These are phyloP conservation scores for Petunia hybrid DNA, from an alignment of 305 asterid species.

Conservation along the genomic window DNA sequence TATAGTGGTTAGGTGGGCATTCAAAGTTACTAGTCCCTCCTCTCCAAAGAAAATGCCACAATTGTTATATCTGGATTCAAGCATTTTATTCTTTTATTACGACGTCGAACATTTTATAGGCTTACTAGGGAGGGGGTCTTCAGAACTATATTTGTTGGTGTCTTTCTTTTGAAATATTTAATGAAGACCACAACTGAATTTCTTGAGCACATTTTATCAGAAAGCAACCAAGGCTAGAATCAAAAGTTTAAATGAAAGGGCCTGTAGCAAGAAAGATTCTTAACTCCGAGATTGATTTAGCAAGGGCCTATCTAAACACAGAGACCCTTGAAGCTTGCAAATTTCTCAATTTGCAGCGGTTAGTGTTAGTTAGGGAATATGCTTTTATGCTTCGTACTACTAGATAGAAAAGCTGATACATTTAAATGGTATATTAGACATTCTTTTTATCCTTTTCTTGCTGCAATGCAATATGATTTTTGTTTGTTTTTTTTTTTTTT, in stretches of 20 bases:
- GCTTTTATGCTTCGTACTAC: slow-evolving; percentile 12
- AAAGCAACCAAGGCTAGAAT: not conserved
- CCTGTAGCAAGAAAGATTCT: slow-evolving; percentile 7
- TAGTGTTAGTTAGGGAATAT: not conserved
- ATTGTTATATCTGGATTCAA: not conserved
- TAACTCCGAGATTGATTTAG: slow-evolving; percentile 5
- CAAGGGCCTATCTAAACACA: not conserved
- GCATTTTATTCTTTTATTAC: slow-evolving; percentile 15
- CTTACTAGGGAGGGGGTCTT: not conserved
- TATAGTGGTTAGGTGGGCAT: not conserved
- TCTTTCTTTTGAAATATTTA: not conserved
- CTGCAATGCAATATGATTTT: not conserved
- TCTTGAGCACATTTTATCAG: not conserved
- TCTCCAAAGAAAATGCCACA: slow-evolving; percentile 9
- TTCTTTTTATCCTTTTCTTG: not conserved
- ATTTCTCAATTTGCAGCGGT: not conserved
- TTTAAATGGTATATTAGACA: not conserved
- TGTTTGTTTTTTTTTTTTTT: not conserved
- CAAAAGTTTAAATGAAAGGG: not conserved
- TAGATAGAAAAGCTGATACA: not conserved
- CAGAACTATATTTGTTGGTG: not conserved
- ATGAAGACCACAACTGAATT: not conserved
- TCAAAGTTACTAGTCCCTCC: not conserved
- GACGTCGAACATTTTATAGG: not conserved
- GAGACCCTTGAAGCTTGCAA: not conserved